Conservation (phyloP, 768 basidiomycete genomes). For the Mycena chlorophos region DNA sequence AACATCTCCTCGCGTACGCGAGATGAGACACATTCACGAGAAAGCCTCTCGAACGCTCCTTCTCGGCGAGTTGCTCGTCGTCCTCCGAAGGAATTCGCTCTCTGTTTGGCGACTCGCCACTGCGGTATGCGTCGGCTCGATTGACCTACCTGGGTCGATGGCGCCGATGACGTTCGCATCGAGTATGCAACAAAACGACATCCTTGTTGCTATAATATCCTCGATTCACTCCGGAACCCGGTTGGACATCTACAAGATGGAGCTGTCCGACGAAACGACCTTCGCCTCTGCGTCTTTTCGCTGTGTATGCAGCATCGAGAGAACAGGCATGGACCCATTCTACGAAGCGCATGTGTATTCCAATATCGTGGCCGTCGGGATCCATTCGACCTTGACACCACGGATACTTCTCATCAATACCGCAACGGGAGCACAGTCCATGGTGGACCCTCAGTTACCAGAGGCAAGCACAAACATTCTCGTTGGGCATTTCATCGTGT, state of each 20-base stretch:
- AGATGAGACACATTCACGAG: slow-evolving; percentile 39
- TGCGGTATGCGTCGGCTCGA: slow-evolving; percentile 28
- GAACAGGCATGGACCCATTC: slow-evolving; percentile 20
- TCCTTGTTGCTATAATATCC: slow-evolving; percentile 26
- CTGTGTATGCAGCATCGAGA: slow-evolving; percentile 15
- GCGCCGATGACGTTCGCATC: slow-evolving; percentile 37
- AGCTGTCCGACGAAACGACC: slow-evolving; percentile 18
- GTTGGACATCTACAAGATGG: slow-evolving; percentile 24
- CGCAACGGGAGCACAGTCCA: slow-evolving; percentile 25
- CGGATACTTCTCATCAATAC: slow-evolving; percentile 36
- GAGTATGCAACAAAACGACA: slow-evolving; percentile 28
- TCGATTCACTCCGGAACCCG: slow-evolving; percentile 15
- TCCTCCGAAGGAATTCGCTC: slow-evolving; percentile 39
- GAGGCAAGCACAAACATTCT: slow-evolving; percentile 19
- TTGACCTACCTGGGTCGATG: slow-evolving; percentile 24
- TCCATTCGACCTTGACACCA: slow-evolving; percentile 19
- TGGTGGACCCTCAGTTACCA: slow-evolving; percentile 26
- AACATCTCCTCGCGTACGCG: slow-evolving; percentile 34
- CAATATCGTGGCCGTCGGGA: slow-evolving; percentile 17
- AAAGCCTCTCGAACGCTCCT: slow-evolving; percentile 48
- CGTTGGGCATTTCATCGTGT: slow-evolving; percentile 15
- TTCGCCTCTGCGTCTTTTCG: slow-evolving; percentile 8
- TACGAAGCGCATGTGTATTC: slow-evolving; percentile 26
- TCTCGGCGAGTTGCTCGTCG: slow-evolving; percentile 51
- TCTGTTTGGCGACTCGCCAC: slow-evolving; percentile 44